Evolutionary conservation across 768 basidiomycete species (phyloP).

Genomic region (Trametes gibbosa): DNA sequence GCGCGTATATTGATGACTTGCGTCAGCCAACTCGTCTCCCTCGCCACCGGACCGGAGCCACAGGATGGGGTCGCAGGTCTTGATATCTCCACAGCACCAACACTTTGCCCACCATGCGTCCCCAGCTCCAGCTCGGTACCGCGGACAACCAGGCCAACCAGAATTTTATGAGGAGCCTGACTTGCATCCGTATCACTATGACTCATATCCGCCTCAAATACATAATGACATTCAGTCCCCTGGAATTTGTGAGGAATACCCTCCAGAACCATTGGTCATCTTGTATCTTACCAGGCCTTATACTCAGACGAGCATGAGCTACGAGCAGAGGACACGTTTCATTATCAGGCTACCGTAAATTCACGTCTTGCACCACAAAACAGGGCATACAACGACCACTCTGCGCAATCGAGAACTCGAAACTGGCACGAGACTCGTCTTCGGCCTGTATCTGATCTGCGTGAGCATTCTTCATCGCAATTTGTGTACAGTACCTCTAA

Average conservation of each 20-base stretch:
- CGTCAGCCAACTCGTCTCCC: conserved; percentile 34
- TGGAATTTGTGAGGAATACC: too few relatives aligned
- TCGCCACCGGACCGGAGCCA: conserved; percentile 33
- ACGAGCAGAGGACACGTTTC: neutral
- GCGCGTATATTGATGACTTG: conserved; percentile 19
- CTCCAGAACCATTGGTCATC: too few relatives aligned
- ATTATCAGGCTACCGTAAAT: too few relatives aligned
- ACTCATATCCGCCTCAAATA: too few relatives aligned
- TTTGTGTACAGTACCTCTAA: neutral
- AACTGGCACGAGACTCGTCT: conserved; percentile 48
- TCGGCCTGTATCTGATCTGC: conserved; percentile 70
- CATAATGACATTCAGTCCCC: too few relatives aligned
- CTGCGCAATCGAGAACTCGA: conserved; percentile 22
- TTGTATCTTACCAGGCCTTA: too few relatives aligned
- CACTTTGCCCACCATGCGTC: neutral
- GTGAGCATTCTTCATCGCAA: conserved; percentile 39
- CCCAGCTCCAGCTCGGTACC: neutral
- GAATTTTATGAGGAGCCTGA: too few relatives aligned
- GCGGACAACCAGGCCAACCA: too few relatives aligned
- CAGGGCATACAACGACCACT: neutral
- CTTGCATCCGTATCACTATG: neutral
- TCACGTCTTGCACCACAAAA: neutral
- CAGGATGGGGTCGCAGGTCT: conserved; percentile 8
- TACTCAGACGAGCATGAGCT: too few relatives aligned
- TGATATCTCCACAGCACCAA: neutral